Evolutionary conservation across 371 early-diverging fungal genomes (phyloP), one percentile per base, ranked within the genome.

Genomic region (Mycotypha africana): DNA sequence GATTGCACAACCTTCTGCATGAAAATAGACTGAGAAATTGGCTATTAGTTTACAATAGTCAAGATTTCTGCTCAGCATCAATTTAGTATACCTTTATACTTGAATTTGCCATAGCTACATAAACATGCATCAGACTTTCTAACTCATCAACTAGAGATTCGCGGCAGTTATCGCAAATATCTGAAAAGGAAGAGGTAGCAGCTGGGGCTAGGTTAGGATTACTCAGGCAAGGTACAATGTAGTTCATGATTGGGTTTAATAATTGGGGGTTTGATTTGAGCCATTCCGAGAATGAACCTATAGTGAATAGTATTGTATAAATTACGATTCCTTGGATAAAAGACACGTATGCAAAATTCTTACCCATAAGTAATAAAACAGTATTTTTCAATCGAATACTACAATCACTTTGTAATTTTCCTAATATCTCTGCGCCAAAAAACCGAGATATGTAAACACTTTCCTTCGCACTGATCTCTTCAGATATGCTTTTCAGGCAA

Each of bases 271-370:
- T 84, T 11, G 45, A 28, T 32, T 83, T 78, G 37, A 86, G 67
- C 88, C 88, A 90, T 38, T 85, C 87, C 8, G 84, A 70, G 31
- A 86, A 76, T 3, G 87, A 76, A 8, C 88, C 85, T 66, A 65
- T 16, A 19, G 44, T 20, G 19, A 36, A 36, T 9, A 14, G 37
- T n/a, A 2, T 23, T 44, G 6, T 38, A 6, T 23, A 6, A 16
- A 33, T 20, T 23, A 35, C 19, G 9, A 21, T 9, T 17, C 16
- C 8, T 37, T 37, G 17, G 15, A 34, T 10, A 6, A 34, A 34
- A 22, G 11, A 33, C 14, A n/a, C n/a, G n/a, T n/a, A n/a, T n/a
- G n/a, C n/a, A n/a, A n/a, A n/a, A n/a, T n/a, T n/a, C n/a, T n/a
- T 19, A 78, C 82, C 83, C 46, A 79, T 64, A 17, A 80, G 50